Conservation (phyloP, 257 asterid genomes). For the Ocimum tenuiflorum region DNA sequence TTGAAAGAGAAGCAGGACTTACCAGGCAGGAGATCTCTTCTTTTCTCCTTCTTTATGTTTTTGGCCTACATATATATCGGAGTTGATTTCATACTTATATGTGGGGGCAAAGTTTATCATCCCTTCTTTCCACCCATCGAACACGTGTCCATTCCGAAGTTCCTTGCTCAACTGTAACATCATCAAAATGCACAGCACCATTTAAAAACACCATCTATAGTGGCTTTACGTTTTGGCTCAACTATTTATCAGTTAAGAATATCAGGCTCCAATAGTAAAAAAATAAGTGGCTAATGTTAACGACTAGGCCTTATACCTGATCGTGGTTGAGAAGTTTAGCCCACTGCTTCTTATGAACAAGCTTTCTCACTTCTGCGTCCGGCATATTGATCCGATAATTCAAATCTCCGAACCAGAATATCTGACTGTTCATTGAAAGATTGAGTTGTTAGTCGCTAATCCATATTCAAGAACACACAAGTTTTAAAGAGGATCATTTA, state of each 20-base stretch:
- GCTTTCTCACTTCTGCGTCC: slow-evolving; percentile 63
- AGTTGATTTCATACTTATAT: slow-evolving; percentile 68
- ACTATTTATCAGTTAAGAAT: too few relatives aligned
- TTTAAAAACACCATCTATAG: too few relatives aligned
- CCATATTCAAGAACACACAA: too few relatives aligned
- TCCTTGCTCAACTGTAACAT: slow-evolving; percentile 56
- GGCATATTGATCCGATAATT: slow-evolving; percentile 73
- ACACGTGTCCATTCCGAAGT: slow-evolving; percentile 66
- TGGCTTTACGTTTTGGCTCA: too few relatives aligned
- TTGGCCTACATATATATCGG: slow-evolving; percentile 65
- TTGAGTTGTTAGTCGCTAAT: neutral
- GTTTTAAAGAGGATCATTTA: too few relatives aligned
- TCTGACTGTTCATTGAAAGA: slow-evolving; percentile 53
- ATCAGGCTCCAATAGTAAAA: too few relatives aligned
- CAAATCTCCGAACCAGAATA: slow-evolving; percentile 98
- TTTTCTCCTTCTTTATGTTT: slow-evolving; percentile 74
- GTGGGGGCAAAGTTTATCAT: slow-evolving; percentile 77
- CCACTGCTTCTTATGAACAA: slow-evolving; percentile 67
- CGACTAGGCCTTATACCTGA: slow-evolving; percentile 38
- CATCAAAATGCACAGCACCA: too few relatives aligned
- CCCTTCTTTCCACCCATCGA: slow-evolving; percentile 94
- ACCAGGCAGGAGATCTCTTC: slow-evolving; percentile 96
- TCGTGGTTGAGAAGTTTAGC: slow-evolving; percentile 59
- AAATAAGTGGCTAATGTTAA: too few relatives aligned
- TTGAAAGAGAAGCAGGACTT: slow-evolving; percentile 18